Conservation (phyloP, 2,329 filamentous ascomycete species). For the Ophiocordyceps camponoti-rufipedis region DNA sequence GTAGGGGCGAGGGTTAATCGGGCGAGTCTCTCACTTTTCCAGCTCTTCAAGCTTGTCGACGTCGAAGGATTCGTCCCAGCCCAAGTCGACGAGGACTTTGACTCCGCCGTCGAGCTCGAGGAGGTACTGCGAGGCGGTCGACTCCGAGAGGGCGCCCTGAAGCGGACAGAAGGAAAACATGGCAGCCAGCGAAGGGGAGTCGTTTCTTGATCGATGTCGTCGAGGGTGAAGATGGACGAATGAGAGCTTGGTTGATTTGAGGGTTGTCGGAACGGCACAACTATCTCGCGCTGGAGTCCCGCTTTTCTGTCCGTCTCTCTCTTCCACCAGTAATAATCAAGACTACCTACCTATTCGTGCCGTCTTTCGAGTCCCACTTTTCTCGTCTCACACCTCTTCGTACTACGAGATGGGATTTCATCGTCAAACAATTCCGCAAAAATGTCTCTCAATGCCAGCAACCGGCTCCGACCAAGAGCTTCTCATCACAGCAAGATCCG, state of each 20-base stretch:
- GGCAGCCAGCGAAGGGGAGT: constrained; percentile 1
- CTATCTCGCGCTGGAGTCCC: not conserved
- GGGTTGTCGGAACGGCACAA: not conserved
- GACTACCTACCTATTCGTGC: no score
- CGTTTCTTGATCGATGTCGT: no score
- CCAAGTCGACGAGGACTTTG: constrained; percentile 85
- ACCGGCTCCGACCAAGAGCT: no score
- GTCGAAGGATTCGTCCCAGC: constrained; percentile 90
- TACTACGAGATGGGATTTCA: no score
- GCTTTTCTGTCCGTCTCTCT: no score
- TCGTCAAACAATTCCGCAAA: no score
- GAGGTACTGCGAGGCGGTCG: constrained; percentile 80
- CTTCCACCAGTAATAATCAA: no score
- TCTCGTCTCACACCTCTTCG: no score
- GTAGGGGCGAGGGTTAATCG: not conserved
- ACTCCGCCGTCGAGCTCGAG: constrained; percentile 92
- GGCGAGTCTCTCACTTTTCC: constrained; percentile 49
- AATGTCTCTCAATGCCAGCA: no score
- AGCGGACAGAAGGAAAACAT: constrained; percentile 97
- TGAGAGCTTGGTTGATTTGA: no score
- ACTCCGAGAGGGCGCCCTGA: constrained; percentile 76
- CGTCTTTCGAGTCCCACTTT: no score
- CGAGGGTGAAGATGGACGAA: not conserved
- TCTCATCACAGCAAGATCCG: no score
- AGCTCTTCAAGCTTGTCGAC: constrained; percentile 66